Conservation (phyloP, 2,329 filamentous ascomycete genomes). For the Coccinonectria pachysandricola region DNA sequence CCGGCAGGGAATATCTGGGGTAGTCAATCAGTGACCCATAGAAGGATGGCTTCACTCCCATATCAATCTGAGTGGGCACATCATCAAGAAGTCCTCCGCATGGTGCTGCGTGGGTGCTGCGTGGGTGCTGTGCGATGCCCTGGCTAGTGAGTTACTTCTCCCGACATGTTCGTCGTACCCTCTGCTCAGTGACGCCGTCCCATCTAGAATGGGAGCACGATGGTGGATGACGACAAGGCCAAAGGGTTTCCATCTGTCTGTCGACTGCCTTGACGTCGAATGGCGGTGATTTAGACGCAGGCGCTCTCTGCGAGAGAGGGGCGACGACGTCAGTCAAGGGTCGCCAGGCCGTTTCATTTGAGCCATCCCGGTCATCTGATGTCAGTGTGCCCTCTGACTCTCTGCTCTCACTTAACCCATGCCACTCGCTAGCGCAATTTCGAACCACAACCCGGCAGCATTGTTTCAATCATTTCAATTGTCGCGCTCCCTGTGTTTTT, state of each 20-base stretch:
- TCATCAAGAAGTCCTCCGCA: too few species aligned
- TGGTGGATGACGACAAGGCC: conserved; percentile 17
- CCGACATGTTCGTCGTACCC: conserved; percentile 3
- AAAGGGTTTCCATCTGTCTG: conserved; percentile 12
- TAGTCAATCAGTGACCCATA: conserved; percentile 9
- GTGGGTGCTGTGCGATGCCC: conserved; percentile 2
- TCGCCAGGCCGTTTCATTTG: conserved; percentile 8
- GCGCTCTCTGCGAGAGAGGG: conserved; percentile 13
- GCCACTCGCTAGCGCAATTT: conserved; percentile 9
- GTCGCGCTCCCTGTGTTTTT: conserved; percentile 19
- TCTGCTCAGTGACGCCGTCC: conserved; percentile 12
- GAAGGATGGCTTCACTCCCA: conserved; percentile 19
- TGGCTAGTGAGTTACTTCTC: too few species aligned
- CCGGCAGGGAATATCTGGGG: too few species aligned
- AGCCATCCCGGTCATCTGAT: conserved; percentile 15
- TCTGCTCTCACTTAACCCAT: conserved; percentile 9
- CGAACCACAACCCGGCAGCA: conserved; percentile 5
- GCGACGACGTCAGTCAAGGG: conserved; percentile 16
- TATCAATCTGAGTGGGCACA: too few species aligned
- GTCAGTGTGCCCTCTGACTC: conserved; percentile 15
- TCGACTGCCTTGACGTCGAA: conserved; percentile 6
- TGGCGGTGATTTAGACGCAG: conserved; percentile 7
- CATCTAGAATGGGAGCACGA: conserved; percentile 15
- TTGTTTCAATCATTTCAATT: conserved; percentile 23
- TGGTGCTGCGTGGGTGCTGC: conserved; percentile 7